These are phyloP conservation scores for Claviceps sp. DNA, from an alignment of 2,329 filamentous ascomycete genomes.

Conservation along the genomic window DNA sequence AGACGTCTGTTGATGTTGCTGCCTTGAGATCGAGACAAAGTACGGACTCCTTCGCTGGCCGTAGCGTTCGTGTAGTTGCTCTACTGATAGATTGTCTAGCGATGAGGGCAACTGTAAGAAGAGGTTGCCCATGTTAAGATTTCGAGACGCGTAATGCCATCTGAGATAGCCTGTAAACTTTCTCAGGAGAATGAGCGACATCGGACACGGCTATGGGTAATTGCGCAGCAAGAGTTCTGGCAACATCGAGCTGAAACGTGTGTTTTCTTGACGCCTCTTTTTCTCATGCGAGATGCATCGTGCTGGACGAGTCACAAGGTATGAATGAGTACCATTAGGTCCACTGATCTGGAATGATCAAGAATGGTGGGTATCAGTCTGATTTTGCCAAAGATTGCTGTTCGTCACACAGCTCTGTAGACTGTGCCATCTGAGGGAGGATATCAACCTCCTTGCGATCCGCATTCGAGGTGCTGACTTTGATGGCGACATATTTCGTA, in stretches of 20 bases:
- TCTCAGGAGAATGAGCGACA: no score
- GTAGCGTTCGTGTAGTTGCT: slow-evolving; percentile 15
- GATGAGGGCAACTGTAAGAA: slow-evolving; percentile 14
- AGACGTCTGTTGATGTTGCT: neutral
- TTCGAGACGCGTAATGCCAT: no score
- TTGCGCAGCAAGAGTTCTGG: slow-evolving; percentile 5
- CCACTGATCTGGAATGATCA: slow-evolving; percentile 10
- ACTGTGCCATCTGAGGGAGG: slow-evolving; percentile 9
- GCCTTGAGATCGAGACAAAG: slow-evolving; percentile 10
- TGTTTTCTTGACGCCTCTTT: slow-evolving; percentile 7
- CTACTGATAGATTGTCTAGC: slow-evolving; percentile 11
- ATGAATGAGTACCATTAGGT: slow-evolving; percentile 13
- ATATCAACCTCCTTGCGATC: slow-evolving; percentile 11
- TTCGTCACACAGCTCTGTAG: no score
- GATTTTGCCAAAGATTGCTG: neutral
- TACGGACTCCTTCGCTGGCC: slow-evolving; percentile 12
- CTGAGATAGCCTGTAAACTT: no score
- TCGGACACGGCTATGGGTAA: slow-evolving; percentile 17
- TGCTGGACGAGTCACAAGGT: slow-evolving; percentile 14
- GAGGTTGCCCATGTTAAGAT: no score
- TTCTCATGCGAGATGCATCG: slow-evolving; percentile 14
- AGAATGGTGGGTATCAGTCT: slow-evolving; percentile 10
- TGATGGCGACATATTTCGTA: no score
- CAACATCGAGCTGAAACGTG: slow-evolving; percentile 2
- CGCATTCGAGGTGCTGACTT: slow-evolving; percentile 13